Evolutionary conservation across 2,329 filamentous ascomycete genomes (phyloP), one percentile per base, ranked within the genome.

Genomic region (Penicillium sp.): DNA sequence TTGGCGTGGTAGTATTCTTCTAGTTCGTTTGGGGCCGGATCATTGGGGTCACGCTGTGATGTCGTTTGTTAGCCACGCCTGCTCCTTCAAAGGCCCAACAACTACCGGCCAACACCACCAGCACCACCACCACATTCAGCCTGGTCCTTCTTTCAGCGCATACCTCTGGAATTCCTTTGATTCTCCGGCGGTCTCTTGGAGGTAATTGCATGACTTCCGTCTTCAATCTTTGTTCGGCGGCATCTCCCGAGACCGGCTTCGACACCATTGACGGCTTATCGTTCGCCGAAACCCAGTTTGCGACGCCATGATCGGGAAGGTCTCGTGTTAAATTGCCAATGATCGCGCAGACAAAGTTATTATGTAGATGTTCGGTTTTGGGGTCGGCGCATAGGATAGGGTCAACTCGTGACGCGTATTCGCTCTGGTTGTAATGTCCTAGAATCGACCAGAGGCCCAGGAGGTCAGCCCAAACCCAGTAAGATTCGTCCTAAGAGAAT

Each of bases 191-290:
- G 65, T 87, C 84, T 54, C 84, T 70, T 2, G 83, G 76, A 40
- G 80, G 81, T 37, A 87, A 66, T 49, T 81, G 78, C 84, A 87
- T 87, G 12, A 86, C 78, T 70, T 87, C 84, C 23, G 78, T 78
- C 71, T 86, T 87, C 43, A 86, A 69, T 56, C 84, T 70, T 67
- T 86, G 84, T 65, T 87, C 84, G 34, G 80, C 79, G 48, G 81
- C 81, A 73, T 87, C 84, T 41, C 82, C 82, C 17, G 79, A 78
- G 27, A 77, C 74, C 12, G 79, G 78, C 61, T 80, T 80, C 9
- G 75, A 75, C 30, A 78, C 68, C 46, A 75, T 67, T 8, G 74
- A 75, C 13, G 77, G 75, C 61, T 80, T 80, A 66, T 80, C 78
- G 54, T 83, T 84, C 27, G 83, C 83, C 32, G 81, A 81, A 41